phyloP scores from a whole-genome alignment of 1,139 yeast genomes.

The Tardiomyces blankii region DNA sequence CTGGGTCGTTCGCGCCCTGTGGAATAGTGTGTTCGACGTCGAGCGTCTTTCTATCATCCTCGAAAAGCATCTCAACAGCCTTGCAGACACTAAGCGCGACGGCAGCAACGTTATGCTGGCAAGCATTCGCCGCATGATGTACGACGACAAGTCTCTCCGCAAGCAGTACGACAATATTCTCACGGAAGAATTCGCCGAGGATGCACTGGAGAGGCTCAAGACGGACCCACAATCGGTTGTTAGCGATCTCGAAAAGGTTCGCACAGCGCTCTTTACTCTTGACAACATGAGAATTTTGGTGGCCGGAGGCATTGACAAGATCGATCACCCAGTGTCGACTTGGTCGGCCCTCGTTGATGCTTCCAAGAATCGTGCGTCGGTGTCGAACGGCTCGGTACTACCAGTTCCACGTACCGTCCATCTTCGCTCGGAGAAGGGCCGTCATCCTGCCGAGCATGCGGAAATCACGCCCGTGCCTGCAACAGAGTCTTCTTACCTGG shows the following conservation, averaged over 20 bases:
- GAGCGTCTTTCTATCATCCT: slow-evolving; percentile 57
- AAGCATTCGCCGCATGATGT: slow-evolving; percentile 41
- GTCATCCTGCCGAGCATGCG: slow-evolving; percentile 43
- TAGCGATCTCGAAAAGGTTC: slow-evolving; percentile 45
- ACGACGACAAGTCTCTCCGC: slow-evolving; percentile 48
- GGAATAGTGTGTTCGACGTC: slow-evolving; percentile 58
- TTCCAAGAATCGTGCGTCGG: not conserved
- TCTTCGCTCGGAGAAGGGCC: slow-evolving; percentile 49
- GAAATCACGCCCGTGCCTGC: slow-evolving; percentile 68
- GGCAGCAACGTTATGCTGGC: slow-evolving; percentile 67
- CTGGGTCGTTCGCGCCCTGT: slow-evolving; percentile 64
- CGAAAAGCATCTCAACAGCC: slow-evolving; percentile 62
- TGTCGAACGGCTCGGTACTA: slow-evolving; percentile 1
- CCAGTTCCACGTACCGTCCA: slow-evolving; percentile 44
- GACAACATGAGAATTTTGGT: slow-evolving; percentile 60
- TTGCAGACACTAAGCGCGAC: slow-evolving; percentile 73
- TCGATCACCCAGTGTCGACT: slow-evolving; percentile 45
- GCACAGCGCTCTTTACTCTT: slow-evolving; percentile 43
- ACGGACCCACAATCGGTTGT: slow-evolving; percentile 36
- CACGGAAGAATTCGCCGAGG: slow-evolving; percentile 49
- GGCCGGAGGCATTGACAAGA: slow-evolving; percentile 49
- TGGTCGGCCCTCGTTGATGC: slow-evolving; percentile 42
- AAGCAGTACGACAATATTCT: slow-evolving; percentile 56
- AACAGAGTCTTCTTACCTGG: slow-evolving; percentile 74
- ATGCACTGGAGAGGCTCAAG: slow-evolving; percentile 39